Percentiles rank a stretch among this genome's conserved stretches.
Conservation (phyloP, 345 rosid genomes). For the Sonneratia caseolaris region DNA sequence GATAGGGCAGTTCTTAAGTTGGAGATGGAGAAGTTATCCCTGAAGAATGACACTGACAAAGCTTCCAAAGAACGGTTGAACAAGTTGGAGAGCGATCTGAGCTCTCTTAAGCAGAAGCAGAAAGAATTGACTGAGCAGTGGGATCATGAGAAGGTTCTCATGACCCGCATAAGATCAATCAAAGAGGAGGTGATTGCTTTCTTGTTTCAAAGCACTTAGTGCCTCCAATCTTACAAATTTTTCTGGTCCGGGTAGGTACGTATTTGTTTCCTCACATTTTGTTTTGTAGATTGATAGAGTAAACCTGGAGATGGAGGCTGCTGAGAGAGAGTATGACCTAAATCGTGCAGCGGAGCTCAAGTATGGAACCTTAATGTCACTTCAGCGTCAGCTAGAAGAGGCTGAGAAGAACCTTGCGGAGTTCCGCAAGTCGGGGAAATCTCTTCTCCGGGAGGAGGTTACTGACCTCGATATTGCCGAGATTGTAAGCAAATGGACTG, state of each 20-base stretch:
- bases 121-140: constrained; percentile 63
- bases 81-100: constrained; percentile 67
- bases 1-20: constrained; percentile 76
- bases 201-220: neutral
- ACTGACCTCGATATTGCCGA: constrained; percentile 84
- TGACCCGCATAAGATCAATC: constrained; percentile 62
- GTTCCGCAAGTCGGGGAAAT: constrained; percentile 56
- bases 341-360: constrained; percentile 87
- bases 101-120: constrained; percentile 53
- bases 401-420: constrained; percentile 74
- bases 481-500: constrained; percentile 96
- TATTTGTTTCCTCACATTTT: neutral
- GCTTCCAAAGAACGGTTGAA: constrained; percentile 77
- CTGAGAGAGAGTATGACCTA: constrained; percentile 80
- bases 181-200: constrained; percentile 67
- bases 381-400: constrained; percentile 78
- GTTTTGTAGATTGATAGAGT: constrained; percentile 65
- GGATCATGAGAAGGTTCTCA: constrained; percentile 64
- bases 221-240: constrained; percentile 7
- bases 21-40: constrained; percentile 92
- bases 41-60: constrained; percentile 75
- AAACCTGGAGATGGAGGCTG: constrained; percentile 86
- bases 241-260: neutral
- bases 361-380: constrained; percentile 79
- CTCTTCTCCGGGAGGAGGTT: constrained; percentile 84